Base-by-base conservation (phyloP, 2,329 filamentous ascomycete genomes). In the Diaporthe citrichinensis region DNA sequence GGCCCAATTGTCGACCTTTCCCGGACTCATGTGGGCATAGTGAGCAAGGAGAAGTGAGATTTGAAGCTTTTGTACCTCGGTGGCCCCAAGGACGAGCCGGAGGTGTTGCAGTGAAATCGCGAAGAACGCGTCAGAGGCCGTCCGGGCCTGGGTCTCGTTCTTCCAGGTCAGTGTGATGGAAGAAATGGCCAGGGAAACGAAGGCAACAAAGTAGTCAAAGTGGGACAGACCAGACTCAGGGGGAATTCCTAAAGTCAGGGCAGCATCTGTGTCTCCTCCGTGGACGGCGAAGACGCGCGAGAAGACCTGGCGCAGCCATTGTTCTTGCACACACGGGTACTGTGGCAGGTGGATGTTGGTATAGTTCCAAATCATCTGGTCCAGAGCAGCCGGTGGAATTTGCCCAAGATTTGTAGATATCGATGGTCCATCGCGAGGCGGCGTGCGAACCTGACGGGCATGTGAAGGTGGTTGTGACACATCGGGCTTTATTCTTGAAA, bases 151-250 rank as follows among this genome's bases (percentile, higher is more conserved):
- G 2, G 62, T 46, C 49, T 74, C 72, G n/a, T 69, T 69, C 39
- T 74, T 74, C 72, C 72, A 74, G 12, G 72, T 74, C 51, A 74
- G 34, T 12, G 72, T 74, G 28, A 74, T 67, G 23, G 72, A 74
- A 23, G 72, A 74, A 20, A 74, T 74, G 14, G 72, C 72, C 2
- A 74, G 44, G 15, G 61, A 28, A 6, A 74, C 28, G 20, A 74
- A 74, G 20, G 61, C 72, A 44, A 34, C 72, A 17, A 74, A 74
- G 59, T 69, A 74, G 53, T 74, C 72, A 49, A 74, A 74, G 17
- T 74, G 72, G 20, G 59, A 36, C n/a, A 74, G 15, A 15, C 72
- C 72, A 20, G 59, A 74, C 39, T 74, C 72, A 6, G 49, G 72
- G 20, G 72, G 49, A 4, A 74, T 74, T 3, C 72, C 72, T 12